Conservation (phyloP, 2,329 filamentous ascomycete species). For the Chrysoporthe puriensis region DNA sequence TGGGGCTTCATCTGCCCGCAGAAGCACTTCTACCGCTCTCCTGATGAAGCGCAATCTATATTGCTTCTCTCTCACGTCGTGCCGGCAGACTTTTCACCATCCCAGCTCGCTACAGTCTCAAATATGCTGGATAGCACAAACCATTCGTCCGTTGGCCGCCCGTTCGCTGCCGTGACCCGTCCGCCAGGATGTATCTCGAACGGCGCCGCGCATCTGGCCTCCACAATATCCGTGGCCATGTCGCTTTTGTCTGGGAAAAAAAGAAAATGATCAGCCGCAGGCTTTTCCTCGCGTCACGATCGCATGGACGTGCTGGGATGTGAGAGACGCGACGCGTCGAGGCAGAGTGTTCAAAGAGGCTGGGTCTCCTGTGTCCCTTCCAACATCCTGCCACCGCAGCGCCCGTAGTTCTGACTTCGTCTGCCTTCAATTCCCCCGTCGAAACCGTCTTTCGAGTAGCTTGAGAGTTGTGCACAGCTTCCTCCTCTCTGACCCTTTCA, state of each 20-base stretch:
- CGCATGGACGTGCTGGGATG: neutral
- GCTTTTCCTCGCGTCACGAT: slow-evolving; percentile 5
- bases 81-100: neutral
- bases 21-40: too few species aligned
- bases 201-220: neutral
- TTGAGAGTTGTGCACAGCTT: neutral
- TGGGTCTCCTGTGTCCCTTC: neutral
- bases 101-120: neutral
- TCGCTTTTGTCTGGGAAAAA: too few species aligned
- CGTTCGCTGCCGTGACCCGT: neutral
- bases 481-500: neutral
- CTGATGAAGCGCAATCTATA: too few species aligned
- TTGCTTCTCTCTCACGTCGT: neutral
- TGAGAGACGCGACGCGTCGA: slow-evolving; percentile 1
- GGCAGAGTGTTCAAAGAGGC: neutral
- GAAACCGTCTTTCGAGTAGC: neutral
- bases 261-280: neutral
- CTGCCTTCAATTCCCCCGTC: neutral
- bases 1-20: too few species aligned
- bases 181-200: neutral
- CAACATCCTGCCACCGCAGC: neutral
- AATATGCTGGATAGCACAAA: too few species aligned
- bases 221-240: neutral
- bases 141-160: neutral
- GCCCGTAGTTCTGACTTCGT: neutral